Evolutionary conservation across 2,329 filamentous ascomycete species (phyloP), one percentile per base, ranked within the genome.

Genomic region (Talaromyces atroroseus): DNA sequence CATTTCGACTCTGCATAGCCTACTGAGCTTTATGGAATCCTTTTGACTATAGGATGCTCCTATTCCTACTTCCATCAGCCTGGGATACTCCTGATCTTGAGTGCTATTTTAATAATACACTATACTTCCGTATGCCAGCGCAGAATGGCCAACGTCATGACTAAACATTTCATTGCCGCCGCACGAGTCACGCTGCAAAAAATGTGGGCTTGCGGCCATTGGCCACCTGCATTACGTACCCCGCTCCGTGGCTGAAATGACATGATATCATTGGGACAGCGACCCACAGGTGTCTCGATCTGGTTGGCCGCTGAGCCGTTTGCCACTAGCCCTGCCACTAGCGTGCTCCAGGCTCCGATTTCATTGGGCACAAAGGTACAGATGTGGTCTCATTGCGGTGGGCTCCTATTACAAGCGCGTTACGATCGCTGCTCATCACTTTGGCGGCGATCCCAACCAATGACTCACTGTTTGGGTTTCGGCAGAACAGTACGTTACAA

Each of bases 91-190:
- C 11, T 34, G 11, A 34, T 8, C 29, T 2, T 34, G 29, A 5
- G 11, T 12, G 29, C 24, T 26, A 26, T 26, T 34, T 34, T 34
- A 34, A 12, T 34, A 34, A 7, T 12, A 8, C 11, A 34, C 29
- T 2, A 5, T 2, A 10, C 29, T 34, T 34, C 2, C 11, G 6
- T 10, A 10, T 34, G 29, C 29, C 29, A 34, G 29, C 29, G 29
- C 29, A 34, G 29, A 34, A 34, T 12, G 46, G 36, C 23, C 46
- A 55, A 55, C 52, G 61, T 62, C 65, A 54, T 45, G 54, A 34
- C 29, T 11, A 2, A 12, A 34, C 29, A 29, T 29, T 34, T 7
- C 11, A 12, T 34, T 54, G 52, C 52, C 52, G 44, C 51, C 42
- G 52, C 42, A 36, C 34, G 46, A 44, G 45, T 40, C 47, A 29